These are phyloP conservation scores for Metrosideros polymorpha DNA, from an alignment of 441 rosid species.

Conservation along the genomic window DNA sequence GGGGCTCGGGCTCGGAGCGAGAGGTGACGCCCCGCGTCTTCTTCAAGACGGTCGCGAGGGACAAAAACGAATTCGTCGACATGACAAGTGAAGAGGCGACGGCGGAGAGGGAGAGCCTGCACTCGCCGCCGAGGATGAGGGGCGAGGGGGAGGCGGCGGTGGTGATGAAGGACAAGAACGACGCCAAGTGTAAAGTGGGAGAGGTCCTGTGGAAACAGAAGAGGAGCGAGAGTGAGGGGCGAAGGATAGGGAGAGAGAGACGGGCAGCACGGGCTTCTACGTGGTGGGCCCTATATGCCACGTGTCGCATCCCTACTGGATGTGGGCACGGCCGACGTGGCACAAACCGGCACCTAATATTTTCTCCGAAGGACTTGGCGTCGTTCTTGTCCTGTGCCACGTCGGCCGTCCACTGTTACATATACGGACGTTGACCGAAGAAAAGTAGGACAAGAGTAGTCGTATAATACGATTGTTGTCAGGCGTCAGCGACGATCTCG, in stretches of 20 bases:
- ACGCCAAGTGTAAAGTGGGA: neutral
- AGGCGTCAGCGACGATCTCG: neutral
- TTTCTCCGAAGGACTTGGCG: too few species aligned
- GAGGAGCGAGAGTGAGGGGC: neutral
- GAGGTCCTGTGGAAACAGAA: neutral
- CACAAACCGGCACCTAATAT: too few species aligned
- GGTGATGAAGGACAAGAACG: neutral
- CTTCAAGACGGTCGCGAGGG: conserved; percentile 7
- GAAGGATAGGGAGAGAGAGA: too few species aligned
- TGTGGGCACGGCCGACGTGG: too few species aligned
- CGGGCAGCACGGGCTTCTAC: too few species aligned
- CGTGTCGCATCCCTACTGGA: too few species aligned
- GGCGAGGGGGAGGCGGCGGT: neutral
- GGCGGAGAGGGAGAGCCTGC: neutral
- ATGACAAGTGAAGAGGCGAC: neutral
- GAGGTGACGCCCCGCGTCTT: neutral
- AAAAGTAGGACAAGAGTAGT: neutral
- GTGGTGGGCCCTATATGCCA: too few species aligned
- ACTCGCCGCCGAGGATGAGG: neutral
- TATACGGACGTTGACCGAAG: neutral
- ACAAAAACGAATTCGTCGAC: conserved; percentile 12
- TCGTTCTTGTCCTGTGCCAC: too few species aligned
- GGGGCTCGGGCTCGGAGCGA: neutral
- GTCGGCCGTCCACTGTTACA: too few species aligned
- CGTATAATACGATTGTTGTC: neutral